Percentiles rank a stretch among this genome's conserved stretches.
Evolutionary conservation across 2,329 filamentous ascomycete genomes (phyloP).

Genomic region (Colletotrichum tanaceti): DNA sequence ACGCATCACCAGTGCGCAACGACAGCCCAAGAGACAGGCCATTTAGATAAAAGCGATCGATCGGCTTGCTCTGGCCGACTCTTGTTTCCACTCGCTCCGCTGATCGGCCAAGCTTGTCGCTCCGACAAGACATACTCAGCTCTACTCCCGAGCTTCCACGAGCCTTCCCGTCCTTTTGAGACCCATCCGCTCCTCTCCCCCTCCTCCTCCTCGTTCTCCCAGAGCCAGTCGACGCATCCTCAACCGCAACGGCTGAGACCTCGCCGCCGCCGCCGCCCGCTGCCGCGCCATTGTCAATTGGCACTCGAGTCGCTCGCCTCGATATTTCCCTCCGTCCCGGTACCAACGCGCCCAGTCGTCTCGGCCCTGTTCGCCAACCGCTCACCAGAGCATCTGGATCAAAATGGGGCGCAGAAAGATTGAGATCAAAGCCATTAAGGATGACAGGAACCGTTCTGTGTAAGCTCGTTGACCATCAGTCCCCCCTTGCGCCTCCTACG

Average conservation of each 20-base stretch:
- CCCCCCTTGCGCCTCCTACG: not conserved
- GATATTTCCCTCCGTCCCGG: slow-evolving; percentile 15
- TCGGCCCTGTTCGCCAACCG: slow-evolving; percentile 3
- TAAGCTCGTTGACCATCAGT: slow-evolving; percentile 64
- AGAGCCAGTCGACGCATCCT: slow-evolving; percentile 24
- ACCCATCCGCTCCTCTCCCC: not conserved
- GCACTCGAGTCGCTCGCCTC: slow-evolving; percentile 21
- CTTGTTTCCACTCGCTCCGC: slow-evolving; percentile 28
- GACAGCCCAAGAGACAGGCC: slow-evolving; percentile 30
- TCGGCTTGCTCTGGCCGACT: slow-evolving; percentile 30
- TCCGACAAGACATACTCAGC: slow-evolving; percentile 23
- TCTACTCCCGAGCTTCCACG: slow-evolving; percentile 29
- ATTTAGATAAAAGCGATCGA: slow-evolving; percentile 41
- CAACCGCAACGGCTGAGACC: slow-evolving; percentile 34
- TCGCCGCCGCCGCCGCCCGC: slow-evolving; percentile 18
- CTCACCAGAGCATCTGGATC: slow-evolving; percentile 39
- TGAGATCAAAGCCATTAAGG: slow-evolving; percentile 99
- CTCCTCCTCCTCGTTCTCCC: not conserved
- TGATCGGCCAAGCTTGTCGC: slow-evolving; percentile 36
- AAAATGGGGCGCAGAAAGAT: slow-evolving; percentile 98
- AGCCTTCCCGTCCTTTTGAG: slow-evolving; percentile 19
- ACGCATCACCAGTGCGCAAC: slow-evolving; percentile 32
- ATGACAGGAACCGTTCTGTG: slow-evolving; percentile 97
- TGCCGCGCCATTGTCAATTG: slow-evolving; percentile 30
- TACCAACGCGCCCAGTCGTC: slow-evolving; percentile 8